A percentile compares a stretch with the other conserved stretches of the same genome.
These are phyloP conservation scores for Chloris gayana DNA, from an alignment of 176 grass and related monocot genomes.

Conservation along the genomic window DNA sequence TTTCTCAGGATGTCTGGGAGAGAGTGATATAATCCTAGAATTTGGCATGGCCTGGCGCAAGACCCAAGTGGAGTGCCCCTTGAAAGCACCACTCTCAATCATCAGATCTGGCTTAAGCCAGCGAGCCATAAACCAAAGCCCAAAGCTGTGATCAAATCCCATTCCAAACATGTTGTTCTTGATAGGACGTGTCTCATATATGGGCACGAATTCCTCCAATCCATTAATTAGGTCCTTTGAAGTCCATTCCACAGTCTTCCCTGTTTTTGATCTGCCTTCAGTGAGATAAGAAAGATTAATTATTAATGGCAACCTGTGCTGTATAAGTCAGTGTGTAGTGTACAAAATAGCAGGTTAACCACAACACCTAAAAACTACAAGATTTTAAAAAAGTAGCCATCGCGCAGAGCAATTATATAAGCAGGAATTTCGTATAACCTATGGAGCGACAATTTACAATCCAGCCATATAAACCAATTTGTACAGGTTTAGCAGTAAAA, in stretches of 20 bases:
- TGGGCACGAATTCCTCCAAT: conserved; percentile 84
- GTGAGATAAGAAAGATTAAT: conserved; percentile 38
- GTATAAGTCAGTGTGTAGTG: not conserved
- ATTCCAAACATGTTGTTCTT: conserved; percentile 94
- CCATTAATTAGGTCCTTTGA: conserved; percentile 65
- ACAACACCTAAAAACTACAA: not conserved
- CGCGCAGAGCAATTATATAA: not conserved
- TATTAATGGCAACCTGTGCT: conserved; percentile 8
- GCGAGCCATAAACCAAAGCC: conserved; percentile 90
- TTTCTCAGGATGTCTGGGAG: conserved; percentile 83
- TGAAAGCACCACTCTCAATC: conserved; percentile 94
- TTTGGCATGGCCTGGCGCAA: conserved; percentile 82
- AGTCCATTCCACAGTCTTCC: conserved; percentile 72
- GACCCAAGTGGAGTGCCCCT: conserved; percentile 93
- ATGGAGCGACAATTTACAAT: not conserved
- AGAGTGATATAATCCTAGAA: conserved; percentile 70
- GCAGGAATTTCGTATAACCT: conserved; percentile 17
- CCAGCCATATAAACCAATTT: not conserved
- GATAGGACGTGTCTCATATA: conserved; percentile 84
- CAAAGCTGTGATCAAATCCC: conserved; percentile 95
- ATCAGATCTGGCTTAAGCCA: conserved; percentile 91
- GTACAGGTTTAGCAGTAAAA: not conserved
- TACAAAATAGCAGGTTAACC: not conserved
- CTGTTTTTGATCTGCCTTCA: conserved; percentile 94
- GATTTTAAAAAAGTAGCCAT: too few relatives aligned